phyloP scores from a whole-genome alignment of 805 yeast species.

The Saccharomycopsis microspora region DNA sequence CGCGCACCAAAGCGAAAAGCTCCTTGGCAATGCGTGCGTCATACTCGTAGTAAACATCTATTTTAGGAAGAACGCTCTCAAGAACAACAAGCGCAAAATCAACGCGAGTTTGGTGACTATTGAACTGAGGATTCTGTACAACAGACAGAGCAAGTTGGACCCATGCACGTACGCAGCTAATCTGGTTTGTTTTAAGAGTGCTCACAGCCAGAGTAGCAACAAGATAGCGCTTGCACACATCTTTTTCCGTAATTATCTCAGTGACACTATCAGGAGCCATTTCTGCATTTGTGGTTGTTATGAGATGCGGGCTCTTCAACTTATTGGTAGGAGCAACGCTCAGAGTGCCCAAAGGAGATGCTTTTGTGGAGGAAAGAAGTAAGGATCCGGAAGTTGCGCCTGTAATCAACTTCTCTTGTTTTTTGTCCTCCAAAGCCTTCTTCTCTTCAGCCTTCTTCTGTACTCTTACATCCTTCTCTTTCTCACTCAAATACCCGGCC shows the following conservation, averaged over 20 bases:
- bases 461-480: background rate
- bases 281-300: too few relatives aligned
- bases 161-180: slow-evolving; percentile 71
- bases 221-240: too few relatives aligned
- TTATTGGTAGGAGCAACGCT: too few relatives aligned
- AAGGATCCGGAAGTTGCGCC: too few relatives aligned
- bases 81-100: slow-evolving; percentile 67
- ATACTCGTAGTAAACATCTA: slow-evolving; percentile 59
- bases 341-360: too few relatives aligned
- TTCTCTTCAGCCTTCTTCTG: background rate
- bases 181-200: slow-evolving; percentile 40
- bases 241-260: too few relatives aligned
- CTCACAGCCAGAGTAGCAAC: slow-evolving; percentile 19
- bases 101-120: background rate
- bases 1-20: slow-evolving; percentile 63
- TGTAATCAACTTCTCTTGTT: too few relatives aligned
- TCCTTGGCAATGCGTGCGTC: slow-evolving; percentile 64
- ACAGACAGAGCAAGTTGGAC: slow-evolving; percentile 65
- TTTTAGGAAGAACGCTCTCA: slow-evolving; percentile 64
- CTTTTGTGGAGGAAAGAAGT: too few relatives aligned
- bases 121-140: slow-evolving; percentile 41
- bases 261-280: too few relatives aligned
- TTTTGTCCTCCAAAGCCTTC: too few relatives aligned
- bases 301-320: too few relatives aligned
- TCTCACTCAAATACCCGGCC: slow-evolving; percentile 5